Evolutionary conservation across 1,139 yeast species (phyloP), one percentile per base, ranked within the genome.

Genomic region (Lizanozyma gosingica): DNA sequence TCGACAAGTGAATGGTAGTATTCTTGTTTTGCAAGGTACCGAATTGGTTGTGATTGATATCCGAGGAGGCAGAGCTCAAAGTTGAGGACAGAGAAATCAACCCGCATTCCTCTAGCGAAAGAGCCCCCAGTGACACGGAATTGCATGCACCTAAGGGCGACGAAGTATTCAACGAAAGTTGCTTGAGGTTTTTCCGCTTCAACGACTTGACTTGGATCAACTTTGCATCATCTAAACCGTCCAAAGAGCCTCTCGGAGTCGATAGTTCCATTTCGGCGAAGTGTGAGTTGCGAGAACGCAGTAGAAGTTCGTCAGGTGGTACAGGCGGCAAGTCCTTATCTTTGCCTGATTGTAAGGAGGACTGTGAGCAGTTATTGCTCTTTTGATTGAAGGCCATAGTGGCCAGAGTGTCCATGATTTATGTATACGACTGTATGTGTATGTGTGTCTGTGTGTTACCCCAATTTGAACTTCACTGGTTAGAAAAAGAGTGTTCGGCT

Each of bases 151-250:
- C 55, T 48, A 39, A 52, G 40, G 53, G 54, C 49, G 46, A 47
- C 35, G 49, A 43, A 14, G 47, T 40, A 3, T 60, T 62, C 35
- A 86, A 63, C 32, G 83, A 77, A 36, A 86, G 67, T 46, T 83
- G 73, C 57, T 87, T 87, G 56, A 83, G 67, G 56, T 87, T 87
- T 50, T 83, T 77, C 42, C 95, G 71, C 47, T 76, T 77, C 45
- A 86, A 60, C 3, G 92, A 71, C 54, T 78, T 82, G 35, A 80
- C 50, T 65, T 73, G 57, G 60, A 74, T 53, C 33, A 67, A 51
- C 33, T 45, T 47, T 2, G 51, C 45, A 27, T 51, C 50, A 14
- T 41, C 49, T 3, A 22, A 11, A 6, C 29, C 29, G 11, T 22
- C 29, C 29, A 22, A 22, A 11, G 29, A 22, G 29, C 33, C 43